Evolutionary conservation across 148 eudicot species (phyloP), one percentile per base, ranked within the genome.

Genomic region (Camellia lanceoleosa): DNA sequence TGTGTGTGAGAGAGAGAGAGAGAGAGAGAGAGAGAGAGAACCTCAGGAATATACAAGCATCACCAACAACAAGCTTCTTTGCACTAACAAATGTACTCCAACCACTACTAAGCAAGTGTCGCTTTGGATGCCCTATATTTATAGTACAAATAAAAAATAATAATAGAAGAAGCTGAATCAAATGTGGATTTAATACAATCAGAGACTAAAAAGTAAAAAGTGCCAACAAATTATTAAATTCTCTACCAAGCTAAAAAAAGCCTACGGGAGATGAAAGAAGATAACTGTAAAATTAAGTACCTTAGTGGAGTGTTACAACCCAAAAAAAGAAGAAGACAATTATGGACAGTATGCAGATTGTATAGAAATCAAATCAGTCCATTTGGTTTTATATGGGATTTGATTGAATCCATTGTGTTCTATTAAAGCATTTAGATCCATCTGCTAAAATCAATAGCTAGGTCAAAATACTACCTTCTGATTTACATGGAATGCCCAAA

Each of bases 21-120:
- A 30, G 38, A 30, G 38, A 30, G 38, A 51, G 56, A 23, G 20
- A 69, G 76, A 71, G 69, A 79, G 23, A 71, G 14, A 72, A 80
- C 82, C 84, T 77, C 54, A 77, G 5, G 62, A 82, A 82, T 44
- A 77, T 82, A 30, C 84, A 82, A 51, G 56, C 23, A 56, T 82
- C 84, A 8, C 84, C 84, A 18, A 80, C 64, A 13, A 44, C 63
- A 70, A 82, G 76, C 77, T 77, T 82, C 77, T 82, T 82, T 41
- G 68, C 56, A 19, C 38, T 44, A 11, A 77, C 76, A 63, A 82
- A 82, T 13, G 59, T 71, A 42, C 71, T 82, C 84, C 84, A 82
- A 71, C 84, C 84, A 73, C 52, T 77, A 30, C 70, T 71, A 51
- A 82, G 75, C 79, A 77, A 69, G 52, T 82, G 84, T 52, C 84